Conservation (phyloP, 345 rosid genomes). For the Hypericum androsaemum region DNA sequence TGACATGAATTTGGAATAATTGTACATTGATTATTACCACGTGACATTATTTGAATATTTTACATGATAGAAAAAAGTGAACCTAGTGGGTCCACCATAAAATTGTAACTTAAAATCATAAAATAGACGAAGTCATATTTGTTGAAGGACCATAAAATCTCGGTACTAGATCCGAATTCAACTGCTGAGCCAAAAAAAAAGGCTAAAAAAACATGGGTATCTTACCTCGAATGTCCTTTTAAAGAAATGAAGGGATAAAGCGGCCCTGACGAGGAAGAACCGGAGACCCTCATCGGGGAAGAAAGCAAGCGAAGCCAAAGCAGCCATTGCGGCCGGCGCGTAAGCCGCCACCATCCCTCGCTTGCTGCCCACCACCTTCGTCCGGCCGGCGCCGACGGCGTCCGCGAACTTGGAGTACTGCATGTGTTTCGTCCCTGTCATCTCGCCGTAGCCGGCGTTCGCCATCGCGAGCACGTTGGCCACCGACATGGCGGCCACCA, state of each 20-base stretch:
- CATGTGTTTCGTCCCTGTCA: conserved; percentile 1
- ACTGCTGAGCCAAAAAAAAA: neutral
- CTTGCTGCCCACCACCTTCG: conserved; percentile 15
- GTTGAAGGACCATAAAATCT: conserved; percentile 8
- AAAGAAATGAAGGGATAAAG: conserved; percentile 59
- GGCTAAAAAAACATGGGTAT: neutral
- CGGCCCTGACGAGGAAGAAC: conserved; percentile 38
- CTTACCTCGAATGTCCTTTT: conserved; percentile 51
- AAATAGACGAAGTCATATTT: too few relatives aligned
- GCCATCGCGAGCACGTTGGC: neutral
- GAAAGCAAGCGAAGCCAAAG: conserved; percentile 36
- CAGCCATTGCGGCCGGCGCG: conserved; percentile 47
- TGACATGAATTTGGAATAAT: too few relatives aligned
- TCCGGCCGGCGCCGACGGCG: neutral
- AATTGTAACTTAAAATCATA: too few relatives aligned
- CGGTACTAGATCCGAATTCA: too few relatives aligned
- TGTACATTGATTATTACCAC: too few relatives aligned
- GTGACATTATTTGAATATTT: too few relatives aligned
- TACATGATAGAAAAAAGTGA: too few relatives aligned
- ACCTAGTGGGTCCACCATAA: too few relatives aligned
- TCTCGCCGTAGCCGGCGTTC: neutral
- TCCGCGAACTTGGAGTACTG: conserved; percentile 4
- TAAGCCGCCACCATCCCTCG: conserved; percentile 51
- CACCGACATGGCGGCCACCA: conserved; percentile 1
- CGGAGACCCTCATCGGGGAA: conserved; percentile 36